Evolutionary conservation across 306 rosid species (phyloP).

Genomic region (Macrotyloma uniflorum): DNA sequence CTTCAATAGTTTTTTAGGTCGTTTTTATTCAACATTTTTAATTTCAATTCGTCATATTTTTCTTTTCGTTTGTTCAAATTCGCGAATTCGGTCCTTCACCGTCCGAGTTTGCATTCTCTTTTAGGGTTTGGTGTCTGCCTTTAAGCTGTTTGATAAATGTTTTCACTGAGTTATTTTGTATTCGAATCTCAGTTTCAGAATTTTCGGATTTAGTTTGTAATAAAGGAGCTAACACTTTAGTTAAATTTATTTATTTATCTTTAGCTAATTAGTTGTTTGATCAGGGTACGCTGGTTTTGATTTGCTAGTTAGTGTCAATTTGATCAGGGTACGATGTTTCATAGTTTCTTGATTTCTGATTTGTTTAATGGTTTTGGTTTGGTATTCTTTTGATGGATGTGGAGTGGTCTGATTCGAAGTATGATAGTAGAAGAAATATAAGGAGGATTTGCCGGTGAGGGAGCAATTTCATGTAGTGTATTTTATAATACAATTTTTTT

Average conservation of each 20-base stretch:
- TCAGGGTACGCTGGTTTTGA: neutral
- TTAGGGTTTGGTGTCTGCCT: neutral
- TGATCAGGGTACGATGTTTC: neutral
- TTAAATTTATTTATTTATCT: neutral
- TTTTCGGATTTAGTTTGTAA: neutral
- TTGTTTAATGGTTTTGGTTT: constrained; percentile 1
- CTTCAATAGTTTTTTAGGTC: neutral
- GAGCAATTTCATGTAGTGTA: constrained; percentile 38
- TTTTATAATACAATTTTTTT: neutral
- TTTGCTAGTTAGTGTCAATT: neutral
- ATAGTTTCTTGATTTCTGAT: neutral
- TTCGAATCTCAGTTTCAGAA: constrained; percentile 12
- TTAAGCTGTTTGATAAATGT: neutral
- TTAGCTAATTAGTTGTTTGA: neutral
- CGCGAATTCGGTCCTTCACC: neutral
- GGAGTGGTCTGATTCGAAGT: constrained; percentile 59
- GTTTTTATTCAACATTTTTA: neutral
- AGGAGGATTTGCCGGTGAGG: constrained; percentile 47
- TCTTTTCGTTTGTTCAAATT: neutral
- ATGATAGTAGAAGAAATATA: constrained; percentile 53
- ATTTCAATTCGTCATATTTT: neutral
- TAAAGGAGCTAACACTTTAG: neutral
- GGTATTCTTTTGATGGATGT: constrained; percentile 54
- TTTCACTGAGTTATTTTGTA: neutral
- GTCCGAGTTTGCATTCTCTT: neutral